These are phyloP conservation scores for Camelina sativa DNA, from an alignment of 345 rosid genomes.

Conservation along the genomic window DNA sequence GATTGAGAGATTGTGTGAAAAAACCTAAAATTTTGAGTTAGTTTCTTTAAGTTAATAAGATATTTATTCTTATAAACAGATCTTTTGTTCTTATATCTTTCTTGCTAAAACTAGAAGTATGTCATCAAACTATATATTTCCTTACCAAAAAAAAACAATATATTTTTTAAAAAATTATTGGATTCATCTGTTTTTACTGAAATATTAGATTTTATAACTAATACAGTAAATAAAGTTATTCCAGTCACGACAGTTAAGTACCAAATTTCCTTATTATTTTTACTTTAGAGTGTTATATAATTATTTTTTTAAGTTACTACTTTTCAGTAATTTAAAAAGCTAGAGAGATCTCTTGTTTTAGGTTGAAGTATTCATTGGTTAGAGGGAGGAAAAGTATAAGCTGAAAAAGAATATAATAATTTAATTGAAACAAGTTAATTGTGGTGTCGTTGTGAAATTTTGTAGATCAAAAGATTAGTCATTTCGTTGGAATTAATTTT, in stretches of 20 bases:
- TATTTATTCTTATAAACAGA: too few species aligned
- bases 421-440: constrained; percentile 1
- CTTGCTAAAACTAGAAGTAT: background rate
- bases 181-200: constrained; percentile 6
- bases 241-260: background rate
- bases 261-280: background rate
- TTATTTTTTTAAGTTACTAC: too few species aligned
- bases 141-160: too few species aligned
- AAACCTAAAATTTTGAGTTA: too few species aligned
- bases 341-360: constrained; percentile 19
- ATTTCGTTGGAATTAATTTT: background rate
- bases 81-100: too few species aligned
- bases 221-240: background rate
- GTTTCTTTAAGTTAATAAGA: too few species aligned
- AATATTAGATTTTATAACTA: background rate
- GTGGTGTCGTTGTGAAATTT: background rate
- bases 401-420: background rate
- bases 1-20: too few species aligned
- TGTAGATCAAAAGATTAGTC: constrained; percentile 1
- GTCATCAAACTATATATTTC: background rate
- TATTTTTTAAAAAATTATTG: background rate
- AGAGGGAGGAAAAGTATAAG: background rate
- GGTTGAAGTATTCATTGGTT: constrained; percentile 12
- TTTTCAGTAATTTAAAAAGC: background rate
- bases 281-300: too few species aligned